Evolutionary conservation across 345 rosid genomes (phyloP), one percentile per base, ranked within the genome.

Genomic region (Physaria fendleri): DNA sequence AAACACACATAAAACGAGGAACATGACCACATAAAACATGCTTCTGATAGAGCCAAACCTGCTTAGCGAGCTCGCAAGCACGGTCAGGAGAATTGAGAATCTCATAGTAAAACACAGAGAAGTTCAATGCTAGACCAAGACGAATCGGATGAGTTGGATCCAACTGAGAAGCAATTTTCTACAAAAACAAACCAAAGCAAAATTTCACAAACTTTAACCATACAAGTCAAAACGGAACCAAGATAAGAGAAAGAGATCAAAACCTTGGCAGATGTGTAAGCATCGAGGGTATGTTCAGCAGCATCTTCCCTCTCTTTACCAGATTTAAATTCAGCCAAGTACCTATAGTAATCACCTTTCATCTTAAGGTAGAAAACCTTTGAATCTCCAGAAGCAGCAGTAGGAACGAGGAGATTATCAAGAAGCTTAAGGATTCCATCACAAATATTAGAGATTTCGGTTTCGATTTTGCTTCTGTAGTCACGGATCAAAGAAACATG

Each of bases 131-230:
- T 68, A 88, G 51, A 25, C 98, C 95, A 0, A 91, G 87, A 30
- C 96, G 94, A 73, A 88, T 91, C 8, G 95, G 96, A 33, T 91
- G 96, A 11, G 98, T 88, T 5, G 96, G 92, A 60, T 96, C 81
- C 65, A 91, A 69, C 46, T 91, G 94, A 0, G 89, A 51, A 15
- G 92, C 98, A 74, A 91, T 87, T 40, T 87, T 96, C 96, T 87
- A 69, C 74, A 69, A 14, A 61, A 15, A 6, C 20, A 29, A 45
- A 28, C 10, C 17, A 1, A 14, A 48, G 5, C 6, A 8, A 48
- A 10, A 27, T 38, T 5, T 24, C n/a, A 37, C 23, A 8, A 28
- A 38, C 8, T 43, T 18, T 2, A 20, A 38, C 2, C 46, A 22
- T 0, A 16, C 20, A 10, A 34, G 13, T 14, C 17, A 14, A 25